Percentiles rank a stretch among this genome's conserved stretches.
These are phyloP conservation scores for Blastobotrys petasosporus DNA, from an alignment of 1,139 yeast genomes.

Conservation along the genomic window DNA sequence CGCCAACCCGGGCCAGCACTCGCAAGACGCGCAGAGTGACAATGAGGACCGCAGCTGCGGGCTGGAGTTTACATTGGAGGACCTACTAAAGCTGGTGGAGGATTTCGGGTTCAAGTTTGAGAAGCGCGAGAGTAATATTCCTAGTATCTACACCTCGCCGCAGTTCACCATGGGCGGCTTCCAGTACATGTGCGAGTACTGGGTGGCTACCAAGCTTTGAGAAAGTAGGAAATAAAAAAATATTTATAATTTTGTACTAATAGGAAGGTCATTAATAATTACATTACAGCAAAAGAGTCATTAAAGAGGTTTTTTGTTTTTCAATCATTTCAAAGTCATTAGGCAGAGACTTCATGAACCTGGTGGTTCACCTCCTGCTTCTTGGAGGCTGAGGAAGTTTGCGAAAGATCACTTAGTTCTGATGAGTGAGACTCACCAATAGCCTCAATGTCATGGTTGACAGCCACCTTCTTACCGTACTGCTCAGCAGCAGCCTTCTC, in stretches of 20 bases:
- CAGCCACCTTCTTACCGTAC: slow-evolving; percentile 12
- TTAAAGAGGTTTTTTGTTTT: too few relatives aligned
- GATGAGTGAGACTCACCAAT: neutral
- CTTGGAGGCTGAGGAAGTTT: neutral
- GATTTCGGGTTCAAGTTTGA: slow-evolving; percentile 51
- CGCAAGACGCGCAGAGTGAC: slow-evolving; percentile 18
- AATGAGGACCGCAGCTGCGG: slow-evolving; percentile 42
- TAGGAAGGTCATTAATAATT: neutral
- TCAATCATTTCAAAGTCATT: neutral
- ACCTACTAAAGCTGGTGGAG: slow-evolving; percentile 45
- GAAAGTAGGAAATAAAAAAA: too few relatives aligned
- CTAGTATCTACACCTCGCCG: slow-evolving; percentile 55
- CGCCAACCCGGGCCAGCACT: slow-evolving; percentile 22
- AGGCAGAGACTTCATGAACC: neutral
- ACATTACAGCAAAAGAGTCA: slow-evolving; percentile 1
- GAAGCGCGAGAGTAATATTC: slow-evolving; percentile 41
- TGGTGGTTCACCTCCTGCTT: neutral
- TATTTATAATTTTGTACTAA: neutral
- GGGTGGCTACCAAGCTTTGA: slow-evolving; percentile 46
- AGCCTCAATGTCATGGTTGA: neutral
- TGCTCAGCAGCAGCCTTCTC: slow-evolving; percentile 24
- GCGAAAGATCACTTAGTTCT: neutral
- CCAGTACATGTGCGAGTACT: slow-evolving; percentile 61
- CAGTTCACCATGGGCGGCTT: slow-evolving; percentile 49
- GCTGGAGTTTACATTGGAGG: slow-evolving; percentile 59